Percentiles rank a stretch among this genome's conserved stretches.
Evolutionary conservation across 2,329 filamentous ascomycete genomes (phyloP).

Genomic region (Chaetoscypha palmicola): DNA sequence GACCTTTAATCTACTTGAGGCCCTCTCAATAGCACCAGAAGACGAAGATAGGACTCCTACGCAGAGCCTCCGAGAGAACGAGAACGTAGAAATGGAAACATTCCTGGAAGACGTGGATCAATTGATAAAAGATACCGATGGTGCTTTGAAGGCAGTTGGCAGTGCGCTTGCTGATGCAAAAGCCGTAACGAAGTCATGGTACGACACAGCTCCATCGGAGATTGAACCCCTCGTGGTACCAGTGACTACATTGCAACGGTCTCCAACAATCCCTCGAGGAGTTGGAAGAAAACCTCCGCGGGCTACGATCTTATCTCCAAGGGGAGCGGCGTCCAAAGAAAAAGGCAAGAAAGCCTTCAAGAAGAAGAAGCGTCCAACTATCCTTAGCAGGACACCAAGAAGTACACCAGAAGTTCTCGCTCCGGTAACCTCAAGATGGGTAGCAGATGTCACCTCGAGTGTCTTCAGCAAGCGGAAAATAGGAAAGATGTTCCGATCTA

Average conservation of each 20-base stretch:
- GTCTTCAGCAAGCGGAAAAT: conserved; percentile 29
- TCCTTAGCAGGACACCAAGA: no score
- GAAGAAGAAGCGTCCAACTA: no score
- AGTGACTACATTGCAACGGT: conserved; percentile 6
- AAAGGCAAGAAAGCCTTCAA: conserved; percentile 32
- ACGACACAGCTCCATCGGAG: conserved; percentile 8
- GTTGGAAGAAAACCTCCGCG: conserved; percentile 4
- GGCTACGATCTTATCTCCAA: no score
- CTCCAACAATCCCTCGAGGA: conserved; percentile 15
- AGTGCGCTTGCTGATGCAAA: conserved; percentile 36
- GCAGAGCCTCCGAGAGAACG: conserved; percentile 21
- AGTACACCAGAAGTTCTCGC: no score
- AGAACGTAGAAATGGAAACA: conserved; percentile 18
- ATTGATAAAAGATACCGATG: conserved; percentile 43
- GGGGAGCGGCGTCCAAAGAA: no score
- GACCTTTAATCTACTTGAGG: conserved; percentile 28
- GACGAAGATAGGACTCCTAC: conserved; percentile 20
- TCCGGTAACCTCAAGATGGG: no score
- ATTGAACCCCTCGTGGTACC: no score
- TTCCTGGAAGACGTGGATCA: conserved; percentile 31
- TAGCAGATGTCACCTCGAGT: no score
- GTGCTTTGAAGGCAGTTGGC: conserved; percentile 42
- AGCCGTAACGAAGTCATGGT: conserved; percentile 27
- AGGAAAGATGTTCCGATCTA: conserved; percentile 42
- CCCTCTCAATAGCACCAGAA: conserved; percentile 24